Evolutionary conservation across 116 monocot species (phyloP), one percentile per base, ranked within the genome.

Genomic region (Phalaenopsis hybrid): DNA sequence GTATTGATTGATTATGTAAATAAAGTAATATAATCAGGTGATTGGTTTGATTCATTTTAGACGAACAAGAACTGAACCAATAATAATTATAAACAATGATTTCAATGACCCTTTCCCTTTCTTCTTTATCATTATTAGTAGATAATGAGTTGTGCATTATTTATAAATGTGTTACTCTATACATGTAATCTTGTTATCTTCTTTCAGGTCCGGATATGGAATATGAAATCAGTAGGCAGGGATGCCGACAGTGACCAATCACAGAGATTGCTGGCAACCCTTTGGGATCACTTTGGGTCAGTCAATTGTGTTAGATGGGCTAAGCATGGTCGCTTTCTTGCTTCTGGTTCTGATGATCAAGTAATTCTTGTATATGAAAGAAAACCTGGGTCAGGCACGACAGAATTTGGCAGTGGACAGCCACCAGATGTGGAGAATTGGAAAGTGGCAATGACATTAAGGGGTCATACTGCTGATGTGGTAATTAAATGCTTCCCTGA

Each of bases 301-400:
- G 98, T 98, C 9, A 98, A 98, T 80, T 98, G 98, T 84, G 98
- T 98, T 45, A 86, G 98, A 74, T 95, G 98, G 98, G 95, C 95
- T 77, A 93, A 89, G 82, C 95, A 98, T 86, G 91, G 95, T 44
- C 81, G 98, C 7, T 91, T 72, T 69, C 89, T 98, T 37, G 95
- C 98, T 20, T 98, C 98, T 4, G 98, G 95, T 0, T 98, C 98
- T 33, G 98, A 98, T 69, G 98, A 98, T 86, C 95, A 90, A 67
- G 92, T 89, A 63, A 98, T 98, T 81, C 87, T 95, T 18, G 85
- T 98, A 77, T 93, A 98, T 45, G 98, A 98, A 80, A 88, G 92
- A 77, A 98, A 93, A 83, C 90, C 98, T 61, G 98, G 98, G 4
- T 88, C 90, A 25, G 98, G 95, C 3, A 94, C 93, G 4, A 90